Evolutionary conservation across 768 basidiomycete genomes (phyloP), one percentile per base, ranked within the genome.

Genomic region (Termitomyces sp.): DNA sequence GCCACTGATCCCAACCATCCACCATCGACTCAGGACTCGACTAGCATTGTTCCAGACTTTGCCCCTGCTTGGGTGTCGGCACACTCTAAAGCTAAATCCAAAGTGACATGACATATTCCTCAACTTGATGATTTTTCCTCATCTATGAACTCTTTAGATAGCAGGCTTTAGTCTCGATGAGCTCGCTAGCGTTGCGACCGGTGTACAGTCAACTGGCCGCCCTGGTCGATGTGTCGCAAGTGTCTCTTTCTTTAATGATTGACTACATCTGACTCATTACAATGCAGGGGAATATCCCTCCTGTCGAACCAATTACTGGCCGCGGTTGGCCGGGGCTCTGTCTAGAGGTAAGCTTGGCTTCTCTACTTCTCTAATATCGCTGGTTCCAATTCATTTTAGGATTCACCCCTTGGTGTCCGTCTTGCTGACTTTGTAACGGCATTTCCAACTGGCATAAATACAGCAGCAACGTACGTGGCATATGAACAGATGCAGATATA

Each of bases 381-480:
- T 47, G 24, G 26, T 32, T 22, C 26, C n/a, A 30, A 3, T n/a
- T 18, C 13, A 10, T 18, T 24, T 6, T 50, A 63, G 66, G 66
- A 65, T 32, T 80, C 82, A 7, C 86, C 86, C 0, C 71, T 86
- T 0, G 88, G 88, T 1, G 80, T 89, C 13, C 81, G 88, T 38
- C 72, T 76, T 55, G 76, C 82, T 0, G 81, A 88, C 62, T 76
- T 77, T 18, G 80, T 79, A 6, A 81, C 81, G 9, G 78, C 79
- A 0, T 89, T 87, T 67, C 88, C 90, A 0, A 77, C 88, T 13
- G 84, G 82, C 0, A 74, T 90, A 54, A 86, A 85, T 36, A 73
- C 79, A 1, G 90, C 85, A 10, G 73, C 85, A 13, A 85, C 88
- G 75, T 88, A 65, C 62, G 81, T 69, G 13, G 1, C 7, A 33